These are phyloP conservation scores for Platanthera zijinensis DNA, from an alignment of 106 monocot species.

Conservation along the genomic window DNA sequence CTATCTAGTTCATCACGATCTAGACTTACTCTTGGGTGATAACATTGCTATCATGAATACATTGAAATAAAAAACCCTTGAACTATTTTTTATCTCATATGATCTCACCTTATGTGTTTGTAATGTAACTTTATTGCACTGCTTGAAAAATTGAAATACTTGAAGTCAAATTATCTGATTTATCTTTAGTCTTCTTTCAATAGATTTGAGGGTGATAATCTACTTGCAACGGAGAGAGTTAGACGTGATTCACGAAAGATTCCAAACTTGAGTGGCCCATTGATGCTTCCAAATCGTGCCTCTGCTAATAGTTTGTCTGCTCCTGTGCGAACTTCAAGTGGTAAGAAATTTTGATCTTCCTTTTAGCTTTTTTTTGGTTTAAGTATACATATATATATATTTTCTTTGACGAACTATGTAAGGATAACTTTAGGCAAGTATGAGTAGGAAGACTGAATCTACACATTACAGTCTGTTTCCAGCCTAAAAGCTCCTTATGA, in stretches of 20 bases:
- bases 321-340: slow-evolving; percentile 65
- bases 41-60: not conserved
- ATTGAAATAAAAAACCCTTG: not conserved
- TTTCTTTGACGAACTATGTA: not conserved
- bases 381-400: not conserved
- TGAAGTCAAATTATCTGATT: not conserved
- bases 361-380: not conserved
- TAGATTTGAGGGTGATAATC: slow-evolving; percentile 48
- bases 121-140: not conserved
- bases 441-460: not conserved
- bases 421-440: not conserved
- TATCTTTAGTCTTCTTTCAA: slow-evolving; percentile 5
- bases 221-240: slow-evolving; percentile 40
- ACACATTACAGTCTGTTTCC: not conserved
- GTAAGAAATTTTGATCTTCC: not conserved
- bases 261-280: slow-evolving; percentile 82
- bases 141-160: not conserved
- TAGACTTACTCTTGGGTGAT: not conserved
- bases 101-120: not conserved
- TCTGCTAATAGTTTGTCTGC: slow-evolving; percentile 94
- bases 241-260: slow-evolving; percentile 50
- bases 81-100: not conserved
- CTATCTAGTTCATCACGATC: not conserved
- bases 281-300: slow-evolving; percentile 90
- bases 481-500: not conserved